Evolutionary conservation across 2,329 filamentous ascomycete genomes (phyloP).

Genomic region (Fusarium protoensiforme): DNA sequence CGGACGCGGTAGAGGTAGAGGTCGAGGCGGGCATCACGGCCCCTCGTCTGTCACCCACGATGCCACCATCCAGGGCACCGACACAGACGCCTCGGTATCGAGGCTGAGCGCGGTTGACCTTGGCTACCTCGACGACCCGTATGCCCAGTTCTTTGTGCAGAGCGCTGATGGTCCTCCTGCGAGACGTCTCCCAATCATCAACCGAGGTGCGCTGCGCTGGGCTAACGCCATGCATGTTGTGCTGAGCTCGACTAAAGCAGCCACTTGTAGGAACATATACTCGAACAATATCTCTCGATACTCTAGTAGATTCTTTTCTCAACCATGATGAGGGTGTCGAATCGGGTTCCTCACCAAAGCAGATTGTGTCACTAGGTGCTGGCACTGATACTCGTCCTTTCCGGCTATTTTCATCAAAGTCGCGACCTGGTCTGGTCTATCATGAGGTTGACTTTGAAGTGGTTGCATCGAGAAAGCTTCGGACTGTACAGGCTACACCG

Average conservation of each 20-base stretch:
- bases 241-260: slow-evolving; percentile 24
- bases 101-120: slow-evolving; percentile 87
- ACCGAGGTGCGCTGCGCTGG: slow-evolving; percentile 74
- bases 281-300: slow-evolving; percentile 85
- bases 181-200: slow-evolving; percentile 89
- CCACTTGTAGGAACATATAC: slow-evolving; percentile 83
- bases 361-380: slow-evolving; percentile 92
- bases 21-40: slow-evolving; percentile 48
- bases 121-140: slow-evolving; percentile 87
- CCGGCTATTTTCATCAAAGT: slow-evolving; percentile 68
- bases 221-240: neutral
- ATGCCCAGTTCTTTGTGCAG: slow-evolving; percentile 76
- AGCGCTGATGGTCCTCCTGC: slow-evolving; percentile 57
- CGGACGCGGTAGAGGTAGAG: slow-evolving; percentile 39
- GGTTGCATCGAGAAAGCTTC: slow-evolving; percentile 76
- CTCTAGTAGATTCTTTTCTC: slow-evolving; percentile 79
- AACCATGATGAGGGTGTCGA: slow-evolving; percentile 45
- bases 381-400: slow-evolving; percentile 94
- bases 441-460: slow-evolving; percentile 92
- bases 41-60: slow-evolving; percentile 66
- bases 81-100: slow-evolving; percentile 90
- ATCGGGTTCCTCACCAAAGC: slow-evolving; percentile 57
- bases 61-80: slow-evolving; percentile 84
- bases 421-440: slow-evolving; percentile 69
- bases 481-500: slow-evolving; percentile 60